Base-by-base conservation (phyloP, 1,284 basidiomycete species). In the Irpex lacteus region DNA sequence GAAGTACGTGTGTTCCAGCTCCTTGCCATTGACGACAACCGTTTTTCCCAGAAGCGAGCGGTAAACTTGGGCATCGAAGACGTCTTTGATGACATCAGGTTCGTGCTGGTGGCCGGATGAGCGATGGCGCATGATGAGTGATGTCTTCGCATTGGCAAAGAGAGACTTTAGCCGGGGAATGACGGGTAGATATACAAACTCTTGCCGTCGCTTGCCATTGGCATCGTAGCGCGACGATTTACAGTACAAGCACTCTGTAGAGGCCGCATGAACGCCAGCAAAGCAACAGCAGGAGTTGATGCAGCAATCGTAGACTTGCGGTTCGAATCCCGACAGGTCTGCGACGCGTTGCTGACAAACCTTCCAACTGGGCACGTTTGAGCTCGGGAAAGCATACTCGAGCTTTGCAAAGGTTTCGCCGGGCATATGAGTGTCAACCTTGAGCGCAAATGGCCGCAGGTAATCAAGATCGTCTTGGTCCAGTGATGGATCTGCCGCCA, bases 251-350 rank as follows among this genome's bases (percentile, higher is more conserved):
- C 80, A 81, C 9, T 19, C 5, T 0, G 63, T 38, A 1, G 71
- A 64, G 2, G 68, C 61, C 0, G 64, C 68, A 64, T 74, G 69
- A 0, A 68, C 64, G 0, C 76, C 77, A 7, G 69, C 66, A 65
- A 70, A 81, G 49, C 71, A 74, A 54, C 67, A 67, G 61, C 80
- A 81, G 0, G 76, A 76, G 15, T 75, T 72, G 15, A 70, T 15
- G 54, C 80, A 81, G 65, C 79, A 81, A 65, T 81, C 66, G 60
- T 78, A 79, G 0, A 40, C 44, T 3, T 67, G 65, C 0, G 76
- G 75, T 13, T 72, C 59, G 50, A 78, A 64, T 0, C 71, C 74
- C 1, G 78, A 70, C 11, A 78, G 65, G 59, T 70, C 68, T 5
- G 64, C 68, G 6, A 71, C 65, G 18, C 69, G 72, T 13, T 61